Percentiles rank a stretch among this genome's conserved stretches.
Conservation (phyloP, 768 basidiomycete species). For the Suillus sp. region DNA sequence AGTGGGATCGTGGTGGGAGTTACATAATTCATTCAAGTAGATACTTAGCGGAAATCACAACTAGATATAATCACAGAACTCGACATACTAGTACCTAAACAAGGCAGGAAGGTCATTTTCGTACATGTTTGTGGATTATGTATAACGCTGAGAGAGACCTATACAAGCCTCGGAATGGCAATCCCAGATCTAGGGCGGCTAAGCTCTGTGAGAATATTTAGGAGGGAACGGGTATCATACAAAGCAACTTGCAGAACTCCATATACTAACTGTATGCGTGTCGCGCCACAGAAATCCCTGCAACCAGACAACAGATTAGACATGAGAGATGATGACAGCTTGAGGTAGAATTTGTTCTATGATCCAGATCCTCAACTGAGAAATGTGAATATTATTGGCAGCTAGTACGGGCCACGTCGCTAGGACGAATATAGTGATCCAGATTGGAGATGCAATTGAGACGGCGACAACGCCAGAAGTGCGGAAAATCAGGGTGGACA, state of each 20-base stretch:
- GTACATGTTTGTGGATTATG: background rate
- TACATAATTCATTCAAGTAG: too few relatives aligned
- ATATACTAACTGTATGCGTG: background rate
- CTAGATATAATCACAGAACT: background rate
- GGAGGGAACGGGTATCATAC: background rate
- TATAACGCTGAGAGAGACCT: background rate
- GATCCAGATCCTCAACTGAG: background rate
- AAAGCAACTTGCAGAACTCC: background rate
- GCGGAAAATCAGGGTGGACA: constrained; percentile 9
- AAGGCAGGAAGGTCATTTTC: background rate
- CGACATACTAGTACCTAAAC: background rate
- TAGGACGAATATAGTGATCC: constrained; percentile 4
- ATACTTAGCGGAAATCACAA: too few relatives aligned
- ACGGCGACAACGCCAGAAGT: background rate
- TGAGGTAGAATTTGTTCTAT: background rate
- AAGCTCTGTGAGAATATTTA: background rate
- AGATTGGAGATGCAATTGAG: constrained; percentile 3
- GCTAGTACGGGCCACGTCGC: constrained; percentile 11
- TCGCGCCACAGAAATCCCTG: background rate
- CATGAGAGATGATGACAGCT: background rate
- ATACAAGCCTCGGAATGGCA: background rate
- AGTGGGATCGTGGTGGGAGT: too few relatives aligned
- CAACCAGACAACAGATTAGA: background rate
- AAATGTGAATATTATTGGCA: constrained; percentile 1
- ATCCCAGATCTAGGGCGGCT: background rate